Evolutionary conservation across 371 early-diverging fungal genomes (phyloP), one percentile per base, ranked within the genome.

Genomic region (Blakeslea trispora): DNA sequence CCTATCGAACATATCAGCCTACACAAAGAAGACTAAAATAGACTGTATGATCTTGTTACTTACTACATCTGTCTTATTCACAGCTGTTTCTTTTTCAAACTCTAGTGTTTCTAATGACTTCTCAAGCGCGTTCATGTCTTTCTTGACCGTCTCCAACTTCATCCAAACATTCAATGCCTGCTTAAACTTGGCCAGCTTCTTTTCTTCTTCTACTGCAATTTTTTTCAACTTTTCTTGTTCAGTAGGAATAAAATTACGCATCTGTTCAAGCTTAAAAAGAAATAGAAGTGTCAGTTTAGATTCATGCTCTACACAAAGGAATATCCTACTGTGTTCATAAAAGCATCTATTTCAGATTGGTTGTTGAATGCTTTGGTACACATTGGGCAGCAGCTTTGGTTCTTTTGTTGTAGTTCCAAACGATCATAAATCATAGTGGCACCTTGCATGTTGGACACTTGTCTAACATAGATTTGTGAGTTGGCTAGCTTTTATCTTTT

Each of bases 331-430:
- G 69, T 77, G 24, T 57, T 42, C 1, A 82, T 31, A 56, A 92
- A 88, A 5, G 59, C 53, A 14, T 73, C 68, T 14, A 77, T 68
- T 23, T 88, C 86, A 1, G 64, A 51, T 8, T 75, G 72, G 37
- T 66, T 60, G 7, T 53, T 47, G 63, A 88, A 90, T 0, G 64
- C 73, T 15, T 89, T 81, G n/a, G 59, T 66, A 68, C 94, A 94
- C 3, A 93, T 65, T 3, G 92, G 88, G 53, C 94, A 94, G 34
- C 77, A 63, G 21, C 84, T 71, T 17, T 66, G 63, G 1, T 62
- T 57, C 18, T 83, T 59, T 34, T 81, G 72, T 39, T 78, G 67
- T 31, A 64, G 59, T 37, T 84, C 63, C 46, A 84, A 91, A 7
- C 83, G 74, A 23, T 51, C 56, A 64, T 90, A 89, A 68, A 90